These are phyloP conservation scores for Cadophora sp. DNA, from an alignment of 2,329 filamentous ascomycete genomes.

Conservation along the genomic window DNA sequence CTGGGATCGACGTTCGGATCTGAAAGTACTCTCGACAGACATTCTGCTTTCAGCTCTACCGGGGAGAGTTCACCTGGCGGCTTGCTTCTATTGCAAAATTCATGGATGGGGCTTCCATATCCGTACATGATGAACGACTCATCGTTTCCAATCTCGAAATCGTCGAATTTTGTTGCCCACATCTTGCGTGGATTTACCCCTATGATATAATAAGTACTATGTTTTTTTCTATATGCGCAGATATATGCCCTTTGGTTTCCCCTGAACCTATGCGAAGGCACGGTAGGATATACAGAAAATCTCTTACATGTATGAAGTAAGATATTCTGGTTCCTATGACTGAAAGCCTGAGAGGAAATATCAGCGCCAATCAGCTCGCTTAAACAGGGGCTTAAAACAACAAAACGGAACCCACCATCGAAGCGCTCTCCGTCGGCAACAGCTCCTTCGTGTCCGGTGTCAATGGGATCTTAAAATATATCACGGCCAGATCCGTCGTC, in stretches of 20 bases:
- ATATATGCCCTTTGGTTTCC: too few relatives aligned
- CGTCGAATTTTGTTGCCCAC: slow-evolving; percentile 35
- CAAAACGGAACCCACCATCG: slow-evolving; percentile 32
- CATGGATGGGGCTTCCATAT: slow-evolving; percentile 30
- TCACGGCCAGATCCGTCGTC: slow-evolving; percentile 34
- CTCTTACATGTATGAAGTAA: slow-evolving; percentile 35
- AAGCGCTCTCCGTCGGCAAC: slow-evolving; percentile 31
- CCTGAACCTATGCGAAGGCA: too few relatives aligned
- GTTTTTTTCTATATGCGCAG: too few relatives aligned
- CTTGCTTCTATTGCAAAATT: slow-evolving; percentile 38
- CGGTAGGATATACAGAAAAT: not conserved
- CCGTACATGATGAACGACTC: slow-evolving; percentile 43
- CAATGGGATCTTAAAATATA: slow-evolving; percentile 42
- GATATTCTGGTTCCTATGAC: slow-evolving; percentile 39
- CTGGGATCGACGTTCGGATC: slow-evolving; percentile 31
- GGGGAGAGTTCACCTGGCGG: slow-evolving; percentile 29
- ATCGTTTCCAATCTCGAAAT: slow-evolving; percentile 33
- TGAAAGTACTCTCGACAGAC: slow-evolving; percentile 28
- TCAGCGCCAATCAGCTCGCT: slow-evolving; percentile 16
- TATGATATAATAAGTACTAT: not conserved
- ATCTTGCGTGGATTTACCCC: slow-evolving; percentile 35
- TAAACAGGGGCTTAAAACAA: not conserved
- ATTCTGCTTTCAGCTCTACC: slow-evolving; percentile 38
- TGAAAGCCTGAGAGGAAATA: slow-evolving; percentile 30
- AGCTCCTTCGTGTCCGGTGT: slow-evolving; percentile 35